These are phyloP conservation scores for Fraxinus dipetala DNA, from an alignment of 305 asterid genomes.

Conservation along the genomic window DNA sequence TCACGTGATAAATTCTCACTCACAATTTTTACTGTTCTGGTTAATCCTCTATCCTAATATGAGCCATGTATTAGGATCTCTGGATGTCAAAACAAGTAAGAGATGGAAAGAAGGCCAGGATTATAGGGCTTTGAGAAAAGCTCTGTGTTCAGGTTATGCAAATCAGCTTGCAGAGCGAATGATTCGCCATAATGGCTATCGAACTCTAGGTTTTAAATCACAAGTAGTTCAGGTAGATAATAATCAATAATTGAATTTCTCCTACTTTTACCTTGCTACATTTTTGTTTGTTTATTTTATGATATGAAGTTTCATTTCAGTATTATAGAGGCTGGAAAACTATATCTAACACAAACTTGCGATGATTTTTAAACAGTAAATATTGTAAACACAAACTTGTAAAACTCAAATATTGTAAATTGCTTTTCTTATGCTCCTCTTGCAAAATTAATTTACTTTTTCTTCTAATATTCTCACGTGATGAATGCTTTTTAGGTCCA, in stretches of 20 bases:
- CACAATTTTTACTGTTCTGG: not conserved
- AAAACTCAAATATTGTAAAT: not conserved
- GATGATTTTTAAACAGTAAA: not conserved
- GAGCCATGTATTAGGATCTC: conserved; percentile 41
- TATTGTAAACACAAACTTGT: not conserved
- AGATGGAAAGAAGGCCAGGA: conserved; percentile 55
- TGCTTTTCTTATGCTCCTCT: not conserved
- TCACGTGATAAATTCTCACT: not conserved
- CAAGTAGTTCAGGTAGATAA: conserved; percentile 82
- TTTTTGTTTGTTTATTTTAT: not conserved
- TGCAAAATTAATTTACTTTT: not conserved
- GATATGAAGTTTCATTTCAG: not conserved
- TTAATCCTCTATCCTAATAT: not conserved
- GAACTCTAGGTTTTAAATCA: conserved; percentile 83
- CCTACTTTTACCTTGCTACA: not conserved
- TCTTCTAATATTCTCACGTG: not conserved
- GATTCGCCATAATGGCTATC: conserved; percentile 89
- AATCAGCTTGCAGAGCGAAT: conserved; percentile 94
- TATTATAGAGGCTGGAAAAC: not conserved
- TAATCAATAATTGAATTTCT: not conserved
- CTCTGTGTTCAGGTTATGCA: conserved; percentile 81
- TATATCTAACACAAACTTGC: not conserved
- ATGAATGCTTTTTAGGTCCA: conserved; percentile 59
- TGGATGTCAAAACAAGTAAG: conserved; percentile 61
- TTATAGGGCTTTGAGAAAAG: conserved; percentile 70